Evolutionary conservation across 2,329 filamentous ascomycete genomes (phyloP), one percentile per base, ranked within the genome.

Genomic region (Arthrobotrys megalospora): DNA sequence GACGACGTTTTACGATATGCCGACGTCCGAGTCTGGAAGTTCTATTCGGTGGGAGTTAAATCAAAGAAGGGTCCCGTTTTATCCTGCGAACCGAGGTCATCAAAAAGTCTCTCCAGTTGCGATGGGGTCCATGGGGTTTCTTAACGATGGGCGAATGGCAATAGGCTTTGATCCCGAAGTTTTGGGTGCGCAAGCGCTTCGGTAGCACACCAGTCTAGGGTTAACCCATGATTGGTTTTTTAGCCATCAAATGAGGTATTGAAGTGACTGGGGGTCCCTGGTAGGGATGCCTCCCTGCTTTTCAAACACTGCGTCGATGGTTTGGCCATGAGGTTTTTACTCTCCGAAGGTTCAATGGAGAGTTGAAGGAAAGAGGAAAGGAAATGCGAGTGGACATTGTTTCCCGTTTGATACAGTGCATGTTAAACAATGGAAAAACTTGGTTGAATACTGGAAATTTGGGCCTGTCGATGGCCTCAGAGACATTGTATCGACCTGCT

Each of bases 101-200:
- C 14, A 66, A 28, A 63, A 50, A 64, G 60, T 53, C 63, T 62
- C 52, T 75, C 43, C 32, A 50, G 48, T 73, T 32, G 16, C 50
- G 41, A 62, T 70, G 52, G 67, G 48, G 48, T 34, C 50, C 24
- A 62, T 70, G 52, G 67, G 48, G 48, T 34, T 50, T 53, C 45
- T 75, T 48, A 16, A 32, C 21, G 52, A 45, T 48, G 52, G 24
- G 62, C 75, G 67, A 78, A 78, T 78, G 52, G 75, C 50, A 78
- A 48, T 19, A 62, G 73, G 55, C 24, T 55, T 71, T 24, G 62
- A 66, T 71, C 62, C 75, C 75, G 75, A 78, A 47, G 53, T 43
- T 67, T 55, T 72, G 75, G 75, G 67, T 72, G 75, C 50, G 75
- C 75, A 78, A 72, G 75, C 75, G 75, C 75, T 78, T 67, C 62